phyloP scores from a whole-genome alignment of 352 stramenopile species.

The Pythium periplocum region DNA sequence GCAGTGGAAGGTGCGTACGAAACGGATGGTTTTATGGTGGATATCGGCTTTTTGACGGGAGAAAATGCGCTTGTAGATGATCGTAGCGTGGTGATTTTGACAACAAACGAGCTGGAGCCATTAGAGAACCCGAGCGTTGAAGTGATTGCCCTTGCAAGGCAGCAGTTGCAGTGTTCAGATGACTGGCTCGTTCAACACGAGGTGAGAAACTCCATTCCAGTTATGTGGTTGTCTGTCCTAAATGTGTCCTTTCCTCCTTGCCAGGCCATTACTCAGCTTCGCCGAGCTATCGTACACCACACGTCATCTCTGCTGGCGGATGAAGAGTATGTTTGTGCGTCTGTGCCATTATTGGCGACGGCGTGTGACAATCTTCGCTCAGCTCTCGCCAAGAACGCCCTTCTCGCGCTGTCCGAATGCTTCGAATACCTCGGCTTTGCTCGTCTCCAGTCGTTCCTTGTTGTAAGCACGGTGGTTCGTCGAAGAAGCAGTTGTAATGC shows the following conservation, averaged over 20 bases:
- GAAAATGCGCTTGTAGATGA: conserved; percentile 15
- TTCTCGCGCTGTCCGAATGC: conserved; percentile 55
- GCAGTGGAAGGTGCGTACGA: not conserved
- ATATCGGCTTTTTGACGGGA: not conserved
- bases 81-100: conserved; percentile 11
- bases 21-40: not conserved
- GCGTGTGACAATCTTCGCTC: conserved; percentile 65
- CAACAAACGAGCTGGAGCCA: conserved; percentile 18
- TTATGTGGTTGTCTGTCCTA: not conserved
- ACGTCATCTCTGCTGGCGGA: conserved; percentile 11
- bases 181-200: conserved; percentile 69
- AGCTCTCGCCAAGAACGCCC: conserved; percentile 61
- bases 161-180: conserved; percentile 23
- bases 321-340: conserved; percentile 14
- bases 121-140: conserved; percentile 8
- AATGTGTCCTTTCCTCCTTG: not conserved
- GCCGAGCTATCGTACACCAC: conserved; percentile 56
- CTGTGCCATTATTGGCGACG: conserved; percentile 30
- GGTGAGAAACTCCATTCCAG: conserved; percentile 8
- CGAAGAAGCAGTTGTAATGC: not conserved
- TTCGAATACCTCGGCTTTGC: conserved; percentile 34
- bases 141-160: conserved; percentile 12
- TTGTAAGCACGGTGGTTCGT: not conserved
- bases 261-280: conserved; percentile 38
- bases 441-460: conserved; percentile 10